phyloP scores from a whole-genome alignment of 2,329 filamentous ascomycete genomes.

The Trichoderma gracile region DNA sequence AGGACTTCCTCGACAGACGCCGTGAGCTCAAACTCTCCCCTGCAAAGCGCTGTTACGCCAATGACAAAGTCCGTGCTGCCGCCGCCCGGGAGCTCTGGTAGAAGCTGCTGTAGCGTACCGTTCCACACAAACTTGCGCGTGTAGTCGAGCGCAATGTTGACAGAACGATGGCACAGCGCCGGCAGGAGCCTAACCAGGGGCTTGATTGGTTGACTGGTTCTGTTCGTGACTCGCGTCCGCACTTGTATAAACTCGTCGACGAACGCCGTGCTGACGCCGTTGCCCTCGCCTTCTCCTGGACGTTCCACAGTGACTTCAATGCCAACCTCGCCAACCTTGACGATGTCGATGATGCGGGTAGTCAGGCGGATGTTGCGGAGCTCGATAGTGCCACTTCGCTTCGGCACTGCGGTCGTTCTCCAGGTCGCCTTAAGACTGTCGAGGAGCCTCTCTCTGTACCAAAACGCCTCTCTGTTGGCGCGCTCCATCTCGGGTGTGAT shows the following conservation, averaged over 20 bases:
- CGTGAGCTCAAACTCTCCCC: slow-evolving; percentile 79
- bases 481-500: slow-evolving; percentile 79
- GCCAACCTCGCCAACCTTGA: slow-evolving; percentile 77
- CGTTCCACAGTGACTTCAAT: slow-evolving; percentile 60
- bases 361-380: slow-evolving; percentile 73
- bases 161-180: slow-evolving; percentile 69
- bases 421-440: slow-evolving; percentile 70
- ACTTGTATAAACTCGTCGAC: slow-evolving; percentile 65
- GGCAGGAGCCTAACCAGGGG: slow-evolving; percentile 77
- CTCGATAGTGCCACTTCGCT: slow-evolving; percentile 68
- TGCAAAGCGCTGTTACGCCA: slow-evolving; percentile 72
- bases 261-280: slow-evolving; percentile 34
- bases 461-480: slow-evolving; percentile 78
- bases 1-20: slow-evolving; percentile 80
- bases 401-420: slow-evolving; percentile 56
- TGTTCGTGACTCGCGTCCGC: slow-evolving; percentile 71
- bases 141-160: slow-evolving; percentile 74
- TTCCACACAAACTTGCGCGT: slow-evolving; percentile 83
- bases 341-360: slow-evolving; percentile 76
- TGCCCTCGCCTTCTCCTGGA: slow-evolving; percentile 9
- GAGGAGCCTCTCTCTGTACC: slow-evolving; percentile 83
- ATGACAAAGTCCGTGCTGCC: slow-evolving; percentile 62
- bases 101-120: slow-evolving; percentile 73
- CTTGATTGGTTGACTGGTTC: slow-evolving; percentile 65
- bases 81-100: slow-evolving; percentile 63